Base-by-base conservation (phyloP, 1,139 yeast species). In the Torulaspora pretoriensis region DNA sequence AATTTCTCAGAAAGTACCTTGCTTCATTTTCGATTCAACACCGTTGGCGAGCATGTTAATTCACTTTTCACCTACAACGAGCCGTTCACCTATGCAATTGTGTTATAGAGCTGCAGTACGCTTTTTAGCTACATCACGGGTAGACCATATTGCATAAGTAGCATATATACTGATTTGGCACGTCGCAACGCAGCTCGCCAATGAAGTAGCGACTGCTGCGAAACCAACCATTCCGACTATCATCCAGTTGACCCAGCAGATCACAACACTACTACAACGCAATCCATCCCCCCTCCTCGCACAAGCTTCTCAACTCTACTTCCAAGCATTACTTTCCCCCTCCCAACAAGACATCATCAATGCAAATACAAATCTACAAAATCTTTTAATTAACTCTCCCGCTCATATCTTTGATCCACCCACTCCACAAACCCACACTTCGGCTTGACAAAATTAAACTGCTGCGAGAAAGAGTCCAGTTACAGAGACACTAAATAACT, bases 341-440 rank as follows among this genome's bases (percentile, higher is more conserved):
- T 42, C 45, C 48, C 49, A 46, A 42, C 49, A 46, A 46, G 49
- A 46, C 49, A 46, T 46, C 49, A 46, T 46, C 49, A 46, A 46
- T 46, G 49, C 49, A 46, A 46, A 44, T 44, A 44, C 47, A 44
- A 44, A 44, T 44, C 47, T 44, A 19, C 22, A 19, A 19, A 19
- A 19, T 19, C 22, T 19, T 19, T 19, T 19, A 19, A 19, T 42
- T 45, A 44, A 44, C 47, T 44, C 47, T 44, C 47, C 47, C 47
- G 47, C 47, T 45, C 48, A 45, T 45, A 45, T 45, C 48, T 45
- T 45, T 45, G 48, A 45, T 45, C 48, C 48, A 45, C 48, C 48
- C 48, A 46, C 49, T 46, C 49, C 49, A 46, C 49, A 46, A 46
- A 46, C 49, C 49, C 49, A 46, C 49, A 46, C 46, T 46, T 46